Percentiles rank a stretch among this genome's conserved stretches.
Conservation (phyloP, 1,284 basidiomycete species). For the Cystobasidiaceae sp. region DNA sequence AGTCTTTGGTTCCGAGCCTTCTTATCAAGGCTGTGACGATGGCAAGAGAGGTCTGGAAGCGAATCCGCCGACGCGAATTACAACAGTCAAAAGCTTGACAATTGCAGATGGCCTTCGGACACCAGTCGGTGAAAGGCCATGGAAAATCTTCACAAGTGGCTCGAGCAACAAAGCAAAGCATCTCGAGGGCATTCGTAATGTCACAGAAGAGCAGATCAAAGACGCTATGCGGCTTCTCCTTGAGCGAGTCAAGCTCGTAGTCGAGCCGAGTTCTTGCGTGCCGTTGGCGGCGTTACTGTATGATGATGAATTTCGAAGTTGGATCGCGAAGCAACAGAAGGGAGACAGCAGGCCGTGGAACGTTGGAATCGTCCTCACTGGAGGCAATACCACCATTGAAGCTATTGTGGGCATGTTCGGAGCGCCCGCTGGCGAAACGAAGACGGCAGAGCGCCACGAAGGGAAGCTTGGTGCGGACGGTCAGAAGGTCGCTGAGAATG, state of each 20-base stretch:
- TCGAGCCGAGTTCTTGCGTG: conserved; percentile 33
- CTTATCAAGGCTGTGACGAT: conserved; percentile 27
- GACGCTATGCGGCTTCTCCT: conserved; percentile 27
- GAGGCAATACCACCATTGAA: conserved; percentile 26
- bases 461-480: conserved; percentile 22
- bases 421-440: background rate
- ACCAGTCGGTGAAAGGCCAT: conserved; percentile 25
- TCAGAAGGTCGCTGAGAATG: conserved; percentile 10
- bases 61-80: conserved; percentile 10
- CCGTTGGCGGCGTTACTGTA: conserved; percentile 26
- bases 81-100: conserved; percentile 17
- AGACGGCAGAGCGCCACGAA: conserved; percentile 1
- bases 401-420: conserved; percentile 26
- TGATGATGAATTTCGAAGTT: conserved; percentile 17
- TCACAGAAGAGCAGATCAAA: conserved; percentile 32
- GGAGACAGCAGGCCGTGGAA: conserved; percentile 10
- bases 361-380: conserved; percentile 22
- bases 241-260: conserved; percentile 31
- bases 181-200: conserved; percentile 30
- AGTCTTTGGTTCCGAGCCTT: conserved; percentile 32
- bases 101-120: conserved; percentile 34
- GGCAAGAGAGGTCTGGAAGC: conserved; percentile 32
- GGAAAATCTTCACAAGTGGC: conserved; percentile 22
- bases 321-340: conserved; percentile 15
- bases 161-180: conserved; percentile 5